These are phyloP conservation scores for Allomyces arbusculus DNA, from an alignment of 192 early-diverging fungal species.

Conservation along the genomic window DNA sequence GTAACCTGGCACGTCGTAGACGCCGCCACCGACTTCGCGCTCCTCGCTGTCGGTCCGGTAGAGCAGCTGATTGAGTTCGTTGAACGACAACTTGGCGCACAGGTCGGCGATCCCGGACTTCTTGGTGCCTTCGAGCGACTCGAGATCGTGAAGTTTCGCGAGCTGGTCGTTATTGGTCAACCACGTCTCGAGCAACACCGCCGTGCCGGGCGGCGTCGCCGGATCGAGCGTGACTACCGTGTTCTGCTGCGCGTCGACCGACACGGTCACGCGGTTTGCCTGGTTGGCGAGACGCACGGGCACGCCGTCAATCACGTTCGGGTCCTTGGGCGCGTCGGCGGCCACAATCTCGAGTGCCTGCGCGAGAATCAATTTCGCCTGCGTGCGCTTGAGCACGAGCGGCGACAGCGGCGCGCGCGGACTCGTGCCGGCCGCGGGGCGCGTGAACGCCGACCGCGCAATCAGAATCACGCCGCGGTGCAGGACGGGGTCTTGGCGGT, in stretches of 20 bases:
- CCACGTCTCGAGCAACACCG: slow-evolving; percentile 44
- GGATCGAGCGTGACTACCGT: slow-evolving; percentile 1
- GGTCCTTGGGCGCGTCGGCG: slow-evolving; percentile 7
- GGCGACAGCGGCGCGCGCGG: slow-evolving; percentile 17
- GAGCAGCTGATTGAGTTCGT: slow-evolving; percentile 69
- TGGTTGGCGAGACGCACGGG: neutral
- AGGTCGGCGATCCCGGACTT: neutral
- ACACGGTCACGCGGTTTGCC: slow-evolving; percentile 1
- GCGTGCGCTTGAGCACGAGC: slow-evolving; percentile 37
- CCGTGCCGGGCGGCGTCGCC: slow-evolving; percentile 40
- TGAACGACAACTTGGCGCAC: slow-evolving; percentile 20
- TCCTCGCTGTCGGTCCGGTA: slow-evolving; percentile 82
- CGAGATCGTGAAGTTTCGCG: neutral
- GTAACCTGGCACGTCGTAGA: slow-evolving; percentile 74
- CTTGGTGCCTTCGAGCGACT: neutral
- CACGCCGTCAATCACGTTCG: slow-evolving; percentile 1
- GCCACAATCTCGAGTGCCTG: slow-evolving; percentile 26
- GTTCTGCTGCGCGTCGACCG: neutral
- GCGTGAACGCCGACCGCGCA: slow-evolving; percentile 65
- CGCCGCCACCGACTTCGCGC: slow-evolving; percentile 53
- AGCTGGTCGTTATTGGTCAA: slow-evolving; percentile 24
- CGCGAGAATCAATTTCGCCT: slow-evolving; percentile 29
- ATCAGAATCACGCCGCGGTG: slow-evolving; percentile 83
- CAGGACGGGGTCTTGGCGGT: slow-evolving; percentile 73
- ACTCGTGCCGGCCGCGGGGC: slow-evolving; percentile 10